Conservation (phyloP, 139 green algal genomes). For the Chlorokybus atmophyticus region DNA sequence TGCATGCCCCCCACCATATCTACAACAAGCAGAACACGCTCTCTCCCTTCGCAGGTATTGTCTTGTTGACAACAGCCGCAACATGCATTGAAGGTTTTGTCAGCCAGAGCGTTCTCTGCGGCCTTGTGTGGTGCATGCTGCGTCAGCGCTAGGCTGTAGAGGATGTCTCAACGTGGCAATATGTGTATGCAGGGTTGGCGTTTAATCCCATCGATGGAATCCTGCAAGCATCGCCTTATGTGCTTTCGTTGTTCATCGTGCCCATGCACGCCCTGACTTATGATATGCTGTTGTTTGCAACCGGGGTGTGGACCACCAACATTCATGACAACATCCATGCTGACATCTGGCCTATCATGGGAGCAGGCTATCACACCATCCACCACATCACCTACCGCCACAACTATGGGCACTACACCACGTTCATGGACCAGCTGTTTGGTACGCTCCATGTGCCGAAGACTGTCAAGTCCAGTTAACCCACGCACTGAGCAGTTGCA, state of each 20-base stretch:
- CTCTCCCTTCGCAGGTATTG: conserved; percentile 71
- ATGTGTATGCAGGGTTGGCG: conserved; percentile 60
- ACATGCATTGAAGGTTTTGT: too few relatives aligned
- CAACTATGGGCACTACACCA: conserved; percentile 93
- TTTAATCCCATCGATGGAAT: conserved; percentile 64
- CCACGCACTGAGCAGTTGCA: too few relatives aligned
- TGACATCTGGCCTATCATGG: conserved; percentile 73
- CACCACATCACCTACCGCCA: conserved; percentile 87
- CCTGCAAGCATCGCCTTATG: conserved; percentile 71
- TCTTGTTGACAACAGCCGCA: too few relatives aligned
- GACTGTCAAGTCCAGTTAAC: too few relatives aligned
- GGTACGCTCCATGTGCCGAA: conserved; percentile 38
- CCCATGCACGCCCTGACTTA: conserved; percentile 86
- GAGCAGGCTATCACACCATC: conserved; percentile 87
- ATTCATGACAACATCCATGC: conserved; percentile 88
- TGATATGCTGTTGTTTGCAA: conserved; percentile 82
- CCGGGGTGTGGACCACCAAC: conserved; percentile 87
- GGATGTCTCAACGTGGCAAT: too few relatives aligned
- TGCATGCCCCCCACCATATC: conserved; percentile 83
- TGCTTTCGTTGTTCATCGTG: conserved; percentile 56
- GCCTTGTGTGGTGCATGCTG: too few relatives aligned
- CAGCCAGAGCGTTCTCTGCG: too few relatives aligned
- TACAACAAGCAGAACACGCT: conserved; percentile 98
- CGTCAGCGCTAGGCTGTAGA: too few relatives aligned
- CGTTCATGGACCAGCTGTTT: conserved; percentile 73